Base-by-base conservation (phyloP, 768 basidiomycete genomes). In the Termitomyces sp. region DNA sequence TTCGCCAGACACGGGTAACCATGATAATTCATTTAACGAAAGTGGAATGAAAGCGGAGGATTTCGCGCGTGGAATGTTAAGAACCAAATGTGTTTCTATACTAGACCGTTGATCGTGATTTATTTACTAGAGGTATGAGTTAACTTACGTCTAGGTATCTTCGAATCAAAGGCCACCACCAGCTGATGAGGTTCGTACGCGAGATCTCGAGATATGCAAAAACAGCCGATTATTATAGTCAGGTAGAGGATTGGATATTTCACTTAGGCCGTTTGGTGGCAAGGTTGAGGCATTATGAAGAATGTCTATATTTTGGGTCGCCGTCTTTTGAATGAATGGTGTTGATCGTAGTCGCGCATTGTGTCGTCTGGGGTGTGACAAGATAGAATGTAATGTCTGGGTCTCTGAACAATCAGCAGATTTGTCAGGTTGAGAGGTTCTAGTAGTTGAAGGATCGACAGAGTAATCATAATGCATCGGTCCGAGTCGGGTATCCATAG, bases 111-210 rank as follows among this genome's bases (percentile, higher is more conserved):
- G 13, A 11, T 25, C 12, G 10, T 49, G 47, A 48, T 10, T 22
- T 23, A 12, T 10, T 22, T 20, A 35, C 47, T 23, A 33, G 22
- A 46, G 22, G 49, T 31, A 50, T n/a, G 22, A 53, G 7, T 42
- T 29, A 27, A 38, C 41, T 43, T 31, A 47, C 48, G 42, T 52
- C 15, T 31, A n/a, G n/a, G n/a, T n/a, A 13, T 25, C 36, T 22
- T 42, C 20, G 35, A 50, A 57, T 56, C 52, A 67, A 46, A 64
- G 53, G 20, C 65, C 64, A 42, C 66, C 67, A 13, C 63, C 58
- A 50, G 66, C 66, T 39, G 66, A 68, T 35, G 61, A 44, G 25
- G 66, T 63, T 51, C 67, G 62, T 45, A 58, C 36, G 50, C 63
- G 63, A 43, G 55, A 58, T 51, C 54, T 56, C 41, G 56, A 54